Evolutionary conservation across 2,329 filamentous ascomycete genomes (phyloP).

Genomic region (Hypocreales sp.): DNA sequence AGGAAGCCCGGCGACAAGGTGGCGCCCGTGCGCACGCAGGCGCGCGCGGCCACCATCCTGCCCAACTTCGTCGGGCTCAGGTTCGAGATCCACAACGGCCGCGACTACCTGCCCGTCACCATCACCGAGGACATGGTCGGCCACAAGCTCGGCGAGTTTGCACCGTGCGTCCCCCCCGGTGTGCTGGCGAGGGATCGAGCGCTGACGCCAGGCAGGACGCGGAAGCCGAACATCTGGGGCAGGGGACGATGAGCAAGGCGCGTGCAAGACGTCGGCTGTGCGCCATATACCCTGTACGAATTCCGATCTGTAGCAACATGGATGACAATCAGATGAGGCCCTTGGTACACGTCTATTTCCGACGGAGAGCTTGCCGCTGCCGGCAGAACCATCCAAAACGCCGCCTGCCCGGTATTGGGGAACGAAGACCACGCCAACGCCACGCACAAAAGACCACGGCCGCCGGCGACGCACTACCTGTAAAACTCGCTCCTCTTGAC

Average conservation of each 20-base stretch:
- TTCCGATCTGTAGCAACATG: too few relatives aligned
- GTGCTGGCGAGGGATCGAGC: neutral
- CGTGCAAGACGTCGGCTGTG: too few relatives aligned
- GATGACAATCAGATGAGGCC: too few relatives aligned
- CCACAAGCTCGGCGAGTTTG: slow-evolving; percentile 87
- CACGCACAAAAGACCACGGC: too few relatives aligned
- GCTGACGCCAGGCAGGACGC: slow-evolving; percentile 25
- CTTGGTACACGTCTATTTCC: too few relatives aligned
- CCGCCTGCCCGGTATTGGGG: too few relatives aligned
- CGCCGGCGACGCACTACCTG: too few relatives aligned
- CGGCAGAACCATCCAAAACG: too few relatives aligned
- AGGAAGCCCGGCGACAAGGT: slow-evolving; percentile 44
- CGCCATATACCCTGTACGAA: too few relatives aligned
- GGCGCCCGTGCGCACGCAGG: slow-evolving; percentile 70
- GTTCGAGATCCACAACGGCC: slow-evolving; percentile 88
- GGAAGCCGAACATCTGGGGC: slow-evolving; percentile 41
- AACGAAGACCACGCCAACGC: too few relatives aligned
- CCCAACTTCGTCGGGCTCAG: slow-evolving; percentile 82
- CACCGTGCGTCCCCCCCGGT: slow-evolving; percentile 45
- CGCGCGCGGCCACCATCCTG: slow-evolving; percentile 75
- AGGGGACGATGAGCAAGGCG: slow-evolving; percentile 15
- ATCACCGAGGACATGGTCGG: slow-evolving; percentile 96
- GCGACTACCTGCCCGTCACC: slow-evolving; percentile 64
- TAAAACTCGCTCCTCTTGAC: slow-evolving; percentile 98
- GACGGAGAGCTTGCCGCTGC: too few relatives aligned